Evolutionary conservation across 2,329 filamentous ascomycete genomes (phyloP), one percentile per base, ranked within the genome.

Genomic region (Epichloe glyceriae): DNA sequence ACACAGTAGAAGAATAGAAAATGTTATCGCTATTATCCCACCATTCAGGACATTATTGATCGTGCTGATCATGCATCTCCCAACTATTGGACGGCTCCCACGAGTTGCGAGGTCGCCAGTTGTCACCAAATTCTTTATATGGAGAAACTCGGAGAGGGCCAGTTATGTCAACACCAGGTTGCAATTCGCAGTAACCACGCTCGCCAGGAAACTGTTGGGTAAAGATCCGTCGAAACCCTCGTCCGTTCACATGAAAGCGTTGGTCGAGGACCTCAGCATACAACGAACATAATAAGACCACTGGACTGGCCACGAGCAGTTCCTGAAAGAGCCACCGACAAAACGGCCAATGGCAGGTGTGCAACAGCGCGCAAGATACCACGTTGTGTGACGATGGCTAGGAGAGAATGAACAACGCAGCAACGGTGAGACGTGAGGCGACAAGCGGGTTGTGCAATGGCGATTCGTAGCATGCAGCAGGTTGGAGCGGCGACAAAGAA

Each of bases 401-500:
- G 43, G 35, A 49, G 46, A 46, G 17, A 41, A 40, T 39, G 42
- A 20, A 49, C 44, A 54, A 51, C 33, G 45, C 50, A 50, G 48
- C 46, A 51, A 52, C 35, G 49, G 50, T 46, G 53, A 50, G 43
- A 41, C 37, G 49, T 26, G 39, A 50, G 51, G 47, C 38, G 43
- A 35, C 41, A 49, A 42, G 37, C 14, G 22, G 46, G 45, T 54
- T 52, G 53, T 56, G 52, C 52, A 53, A 56, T 54, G 46, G 56
- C 51, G 48, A 57, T 56, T 51, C 51, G 55, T 51, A 53, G 53
- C 57, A 52, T 53, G 53, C 51, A 52, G 50, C 19, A 20, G 47
- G 35, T 6, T 22, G 51, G n/a, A 47, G 43, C 51, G 46, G 40
- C 44, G 39, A 44, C 40, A n/a, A 38, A 38, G 39, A 38, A 42